Percentiles rank a stretch among this genome's conserved stretches.
These are phyloP conservation scores for Coemansia sp. DNA, from an alignment of 192 early-diverging fungal genomes.

Conservation along the genomic window DNA sequence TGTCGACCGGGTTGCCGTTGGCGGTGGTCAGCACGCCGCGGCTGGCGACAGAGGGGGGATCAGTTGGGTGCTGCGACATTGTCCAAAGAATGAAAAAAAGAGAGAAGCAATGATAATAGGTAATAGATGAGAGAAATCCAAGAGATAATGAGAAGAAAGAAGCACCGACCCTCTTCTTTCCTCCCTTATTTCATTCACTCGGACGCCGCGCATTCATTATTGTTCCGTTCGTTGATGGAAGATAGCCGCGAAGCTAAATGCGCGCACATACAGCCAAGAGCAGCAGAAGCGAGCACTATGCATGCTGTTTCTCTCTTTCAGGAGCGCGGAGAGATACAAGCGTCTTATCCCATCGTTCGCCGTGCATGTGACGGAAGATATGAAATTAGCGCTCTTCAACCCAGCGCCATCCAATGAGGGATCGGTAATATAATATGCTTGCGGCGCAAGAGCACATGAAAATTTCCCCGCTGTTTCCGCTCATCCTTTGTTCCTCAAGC, in stretches of 20 bases:
- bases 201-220: background rate
- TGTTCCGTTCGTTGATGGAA: background rate
- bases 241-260: too few relatives aligned
- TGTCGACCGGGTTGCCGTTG: slow-evolving; percentile 71
- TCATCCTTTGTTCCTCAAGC: background rate
- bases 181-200: background rate
- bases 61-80: slow-evolving; percentile 38
- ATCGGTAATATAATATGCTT: background rate
- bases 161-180: too few relatives aligned
- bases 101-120: background rate
- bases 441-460: slow-evolving; percentile 16
- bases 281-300: too few relatives aligned
- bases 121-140: slow-evolving; percentile 4
- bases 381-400: slow-evolving; percentile 6
- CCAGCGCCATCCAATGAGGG: background rate
- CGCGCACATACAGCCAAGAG: background rate
- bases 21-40: slow-evolving; percentile 57
- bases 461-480: slow-evolving; percentile 3
- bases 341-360: background rate
- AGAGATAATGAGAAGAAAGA: slow-evolving; percentile 6
- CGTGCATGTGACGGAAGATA: slow-evolving; percentile 14
- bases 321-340: slow-evolving; percentile 6
- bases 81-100: background rate
- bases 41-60: slow-evolving; percentile 41
- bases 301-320: background rate